These are phyloP conservation scores for Colletotrichum navitas DNA, from an alignment of 2,329 filamentous ascomycete genomes.

Conservation along the genomic window DNA sequence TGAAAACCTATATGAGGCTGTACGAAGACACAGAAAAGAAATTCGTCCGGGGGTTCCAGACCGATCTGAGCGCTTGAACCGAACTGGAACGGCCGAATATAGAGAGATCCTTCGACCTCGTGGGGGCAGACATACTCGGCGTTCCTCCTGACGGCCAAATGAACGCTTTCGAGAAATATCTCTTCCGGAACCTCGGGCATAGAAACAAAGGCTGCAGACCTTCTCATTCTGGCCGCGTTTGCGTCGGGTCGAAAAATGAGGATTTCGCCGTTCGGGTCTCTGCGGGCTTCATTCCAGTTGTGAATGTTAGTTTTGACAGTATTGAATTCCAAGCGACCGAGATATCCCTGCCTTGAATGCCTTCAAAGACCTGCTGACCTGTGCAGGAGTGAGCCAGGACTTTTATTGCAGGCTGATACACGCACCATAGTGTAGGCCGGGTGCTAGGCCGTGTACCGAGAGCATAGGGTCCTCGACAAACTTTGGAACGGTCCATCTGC, in stretches of 20 bases:
- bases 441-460: conserved; percentile 11
- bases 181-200: conserved; percentile 72
- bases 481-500: conserved; percentile 5
- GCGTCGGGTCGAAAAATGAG: conserved; percentile 5
- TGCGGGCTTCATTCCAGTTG: neutral
- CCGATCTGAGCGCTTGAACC: conserved; percentile 51
- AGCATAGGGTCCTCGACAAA: conserved; percentile 12
- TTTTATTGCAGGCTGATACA: neutral
- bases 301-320: neutral
- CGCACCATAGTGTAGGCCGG: conserved; percentile 24
- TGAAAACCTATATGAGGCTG: conserved; percentile 65
- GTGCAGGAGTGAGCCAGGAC: neutral
- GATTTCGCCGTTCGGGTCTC: conserved; percentile 11
- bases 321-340: neutral
- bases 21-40: conserved; percentile 72
- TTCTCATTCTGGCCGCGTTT: conserved; percentile 13
- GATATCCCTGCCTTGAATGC: conserved; percentile 5
- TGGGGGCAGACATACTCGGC: conserved; percentile 77
- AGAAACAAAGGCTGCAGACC: conserved; percentile 57
- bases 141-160: conserved; percentile 73
- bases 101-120: conserved; percentile 73
- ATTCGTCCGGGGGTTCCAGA: conserved; percentile 63
- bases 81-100: conserved; percentile 75
- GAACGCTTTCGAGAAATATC: conserved; percentile 69
- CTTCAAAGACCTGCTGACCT: conserved; percentile 28